Conservation (phyloP, 2,329 filamentous ascomycete species). For the Simplicillium aogashimaense region DNA sequence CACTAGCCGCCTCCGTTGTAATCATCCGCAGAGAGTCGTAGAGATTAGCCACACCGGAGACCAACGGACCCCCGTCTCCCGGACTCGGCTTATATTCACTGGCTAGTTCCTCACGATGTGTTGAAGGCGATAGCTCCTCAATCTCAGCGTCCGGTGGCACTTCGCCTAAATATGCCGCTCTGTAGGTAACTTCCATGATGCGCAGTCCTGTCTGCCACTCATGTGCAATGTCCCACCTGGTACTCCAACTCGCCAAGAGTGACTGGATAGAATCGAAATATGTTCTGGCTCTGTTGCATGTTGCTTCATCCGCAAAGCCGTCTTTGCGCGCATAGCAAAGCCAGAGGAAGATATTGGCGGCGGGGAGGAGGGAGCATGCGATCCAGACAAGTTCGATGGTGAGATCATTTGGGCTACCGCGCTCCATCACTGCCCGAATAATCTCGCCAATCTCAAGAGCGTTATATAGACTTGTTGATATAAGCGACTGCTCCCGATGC, state of each 20-base stretch:
- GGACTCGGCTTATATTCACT: conserved; percentile 2
- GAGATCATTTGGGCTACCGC: conserved; percentile 11
- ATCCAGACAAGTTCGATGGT: conserved; percentile 12
- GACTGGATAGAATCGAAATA: conserved; percentile 6
- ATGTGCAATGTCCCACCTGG: conserved; percentile 7
- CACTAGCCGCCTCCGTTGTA: conserved; percentile 2
- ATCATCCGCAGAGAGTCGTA: conserved; percentile 4
- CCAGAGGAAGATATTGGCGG: conserved; percentile 12
- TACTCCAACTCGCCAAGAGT: conserved; percentile 8
- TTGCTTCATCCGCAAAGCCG: not conserved
- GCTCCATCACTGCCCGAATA: no score
- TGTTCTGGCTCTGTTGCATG: conserved; percentile 1
- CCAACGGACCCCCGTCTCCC: conserved; percentile 1
- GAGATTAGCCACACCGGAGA: conserved; percentile 1
- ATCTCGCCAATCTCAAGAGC: no score
- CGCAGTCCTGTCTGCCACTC: conserved; percentile 11
- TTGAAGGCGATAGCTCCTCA: conserved; percentile 9
- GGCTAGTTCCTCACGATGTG: not conserved
- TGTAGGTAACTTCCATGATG: conserved; percentile 14
- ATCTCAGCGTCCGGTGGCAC: conserved; percentile 16
- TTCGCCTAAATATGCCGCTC: conserved; percentile 12
- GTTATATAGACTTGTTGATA: no score
- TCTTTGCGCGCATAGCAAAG: conserved; percentile 10
- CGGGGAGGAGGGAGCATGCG: conserved; percentile 9
- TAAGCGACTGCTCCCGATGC: not conserved